Percentiles rank a stretch among this genome's conserved stretches.
phyloP scores from a whole-genome alignment of 495 filamentous ascomycete genomes.

The Parmelia sp. region DNA sequence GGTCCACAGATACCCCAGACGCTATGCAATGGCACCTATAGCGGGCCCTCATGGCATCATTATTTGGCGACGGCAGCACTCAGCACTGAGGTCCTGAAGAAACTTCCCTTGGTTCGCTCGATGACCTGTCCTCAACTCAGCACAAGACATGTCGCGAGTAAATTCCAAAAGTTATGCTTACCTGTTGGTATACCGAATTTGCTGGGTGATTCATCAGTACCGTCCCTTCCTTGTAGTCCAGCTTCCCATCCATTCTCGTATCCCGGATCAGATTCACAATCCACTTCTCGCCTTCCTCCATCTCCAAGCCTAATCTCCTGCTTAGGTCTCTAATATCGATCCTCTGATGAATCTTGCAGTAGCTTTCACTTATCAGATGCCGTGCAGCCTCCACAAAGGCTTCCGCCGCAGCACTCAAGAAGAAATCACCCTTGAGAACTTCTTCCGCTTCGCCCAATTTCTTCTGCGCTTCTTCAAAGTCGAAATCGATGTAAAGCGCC shows the following conservation, averaged over 20 bases:
- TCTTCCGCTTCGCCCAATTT: slow-evolving; percentile 87
- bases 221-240: slow-evolving; percentile 97
- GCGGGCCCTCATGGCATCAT: neutral
- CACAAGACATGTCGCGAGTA: slow-evolving; percentile 54
- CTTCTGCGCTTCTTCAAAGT: slow-evolving; percentile 96
- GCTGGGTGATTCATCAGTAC: slow-evolving; percentile 99
- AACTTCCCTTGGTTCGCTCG: slow-evolving; percentile 30
- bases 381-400: slow-evolving; percentile 89
- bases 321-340: slow-evolving; percentile 94
- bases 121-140: slow-evolving; percentile 24
- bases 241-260: slow-evolving; percentile 95
- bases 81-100: slow-evolving; percentile 28
- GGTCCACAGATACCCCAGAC: neutral
- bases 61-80: slow-evolving; percentile 28
- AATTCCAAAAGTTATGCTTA: slow-evolving; percentile 74
- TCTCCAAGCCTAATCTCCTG: slow-evolving; percentile 75
- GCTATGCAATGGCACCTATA: neutral
- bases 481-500: slow-evolving; percentile 94
- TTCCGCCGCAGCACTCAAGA: slow-evolving; percentile 78
- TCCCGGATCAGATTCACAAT: slow-evolving; percentile 98
- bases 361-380: slow-evolving; percentile 93
- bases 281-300: slow-evolving; percentile 98
- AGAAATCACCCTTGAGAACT: slow-evolving; percentile 89
- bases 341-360: slow-evolving; percentile 98
- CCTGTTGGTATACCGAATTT: slow-evolving; percentile 96